Evolutionary conservation across 2,329 filamentous ascomycete species (phyloP), one percentile per base, ranked within the genome.

Genomic region (Didymella pinodella): DNA sequence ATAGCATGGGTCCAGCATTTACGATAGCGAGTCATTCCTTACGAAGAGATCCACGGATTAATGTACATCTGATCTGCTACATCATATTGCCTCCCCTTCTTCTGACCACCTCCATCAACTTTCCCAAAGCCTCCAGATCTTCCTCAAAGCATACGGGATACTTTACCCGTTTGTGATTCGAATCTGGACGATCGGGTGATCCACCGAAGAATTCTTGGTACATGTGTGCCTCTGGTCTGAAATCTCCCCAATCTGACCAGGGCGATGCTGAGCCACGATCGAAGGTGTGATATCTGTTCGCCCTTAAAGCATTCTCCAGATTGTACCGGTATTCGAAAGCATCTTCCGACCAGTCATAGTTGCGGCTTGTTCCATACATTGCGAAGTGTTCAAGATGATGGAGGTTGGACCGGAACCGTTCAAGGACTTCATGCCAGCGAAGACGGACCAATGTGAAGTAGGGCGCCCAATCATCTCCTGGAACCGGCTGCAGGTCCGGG

Each of bases 11-110:
- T 31, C 32, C 12, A 44, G 48, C 52, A 60, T 56, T 48, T 45
- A 51, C 31, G 38, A 52, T 16, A 50, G 38, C 48, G 57, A 54
- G 57, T 53, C 57, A 49, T 48, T 56, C 57, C 52, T 60, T 60
- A 56, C 29, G 48, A 56, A 44, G n/a, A 32, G 16, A 48, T 26
- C 18, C 26, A 57, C 48, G 11, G 46, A 52, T 46, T 20, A 57
- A 11, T n/a, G 22, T 49, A 48, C 7, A 48, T 44, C 6, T 16
- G 20, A 14, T 36, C 4, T 18, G 31, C 26, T 26, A 47, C 14
- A 26, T 22, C 16, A 10, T 10, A 6, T 18, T 16, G 6, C 47
- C 26, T 32, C 10, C 31, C n/a, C 47, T 50, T 20, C 25, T 14
- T 14, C 45, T 32, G 31, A 40, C 47, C 12, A 40, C 47, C 10